Conservation (phyloP, 345 rosid species). For the Eucalyptus marginata region DNA sequence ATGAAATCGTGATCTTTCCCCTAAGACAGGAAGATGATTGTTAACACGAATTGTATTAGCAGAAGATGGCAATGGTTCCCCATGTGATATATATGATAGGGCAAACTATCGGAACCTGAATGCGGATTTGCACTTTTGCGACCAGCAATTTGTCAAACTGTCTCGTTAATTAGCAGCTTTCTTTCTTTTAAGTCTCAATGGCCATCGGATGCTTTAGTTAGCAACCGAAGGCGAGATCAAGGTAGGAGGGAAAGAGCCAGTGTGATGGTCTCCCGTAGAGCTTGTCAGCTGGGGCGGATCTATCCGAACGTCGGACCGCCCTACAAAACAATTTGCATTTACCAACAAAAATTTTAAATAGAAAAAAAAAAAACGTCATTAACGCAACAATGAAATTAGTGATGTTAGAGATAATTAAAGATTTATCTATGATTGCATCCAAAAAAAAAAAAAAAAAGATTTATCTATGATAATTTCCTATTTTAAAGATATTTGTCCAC, state of each 20-base stretch:
- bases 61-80: not conserved
- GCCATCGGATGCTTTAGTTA: not conserved
- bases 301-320: not conserved
- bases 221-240: not conserved
- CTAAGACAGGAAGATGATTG: not conserved
- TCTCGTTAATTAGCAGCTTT: not conserved
- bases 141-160: not conserved
- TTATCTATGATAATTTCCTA: not conserved
- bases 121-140: not conserved
- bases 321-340: not conserved
- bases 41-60: not conserved
- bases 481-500: rapidly evolving
- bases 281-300: not conserved
- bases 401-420: not conserved
- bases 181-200: not conserved
- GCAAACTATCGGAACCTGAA: not conserved
- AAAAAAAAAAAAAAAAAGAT: too few species aligned
- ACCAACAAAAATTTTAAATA: not conserved
- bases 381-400: too few species aligned
- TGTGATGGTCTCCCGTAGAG: not conserved
- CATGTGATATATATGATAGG: not conserved
- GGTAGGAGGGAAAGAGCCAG: not conserved
- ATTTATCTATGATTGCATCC: not conserved
- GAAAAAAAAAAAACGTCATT: not conserved
- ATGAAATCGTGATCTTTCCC: not conserved